A percentile compares a stretch with the other conserved stretches of the same genome.
phyloP scores from a whole-genome alignment of 805 yeast genomes.

The Lipomyces starkeyi region DNA sequence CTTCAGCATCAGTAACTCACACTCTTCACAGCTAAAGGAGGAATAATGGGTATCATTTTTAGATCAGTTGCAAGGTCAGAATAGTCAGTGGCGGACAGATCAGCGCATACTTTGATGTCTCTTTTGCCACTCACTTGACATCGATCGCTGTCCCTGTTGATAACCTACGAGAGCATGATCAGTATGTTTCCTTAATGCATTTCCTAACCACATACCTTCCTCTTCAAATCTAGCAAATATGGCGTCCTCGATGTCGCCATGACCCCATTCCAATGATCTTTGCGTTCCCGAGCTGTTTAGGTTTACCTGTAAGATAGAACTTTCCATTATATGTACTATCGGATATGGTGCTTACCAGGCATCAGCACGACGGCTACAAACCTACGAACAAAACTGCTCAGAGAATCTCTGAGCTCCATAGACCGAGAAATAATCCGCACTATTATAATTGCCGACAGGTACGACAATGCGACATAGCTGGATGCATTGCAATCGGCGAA shows the following conservation, averaged over 20 bases:
- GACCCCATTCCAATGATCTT: slow-evolving; percentile 10
- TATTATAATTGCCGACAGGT: not conserved
- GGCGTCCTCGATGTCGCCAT: slow-evolving; percentile 3
- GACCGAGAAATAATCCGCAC: slow-evolving; percentile 4
- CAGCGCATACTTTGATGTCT: not conserved
- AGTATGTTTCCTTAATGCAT: not conserved
- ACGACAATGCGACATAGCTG: not conserved
- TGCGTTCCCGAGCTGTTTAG: slow-evolving; percentile 6
- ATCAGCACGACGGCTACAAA: slow-evolving; percentile 12
- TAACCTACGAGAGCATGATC: not conserved
- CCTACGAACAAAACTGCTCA: not conserved
- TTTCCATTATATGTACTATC: not conserved
- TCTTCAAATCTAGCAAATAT: slow-evolving; percentile 3
- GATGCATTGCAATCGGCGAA: not conserved
- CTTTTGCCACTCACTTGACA: slow-evolving; percentile 2
- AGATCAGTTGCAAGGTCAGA: slow-evolving; percentile 2
- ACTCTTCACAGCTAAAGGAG: slow-evolving; percentile 5
- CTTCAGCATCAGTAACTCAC: not conserved
- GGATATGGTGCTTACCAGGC: not conserved
- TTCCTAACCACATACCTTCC: not conserved
- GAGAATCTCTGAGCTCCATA: not conserved
- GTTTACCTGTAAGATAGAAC: not conserved
- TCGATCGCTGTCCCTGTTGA: slow-evolving; percentile 1
- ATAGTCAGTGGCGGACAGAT: not conserved
- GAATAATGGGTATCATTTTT: slow-evolving; percentile 1